Base-by-base conservation (phyloP, 2,329 filamentous ascomycete species). In the Cladosporium velox region DNA sequence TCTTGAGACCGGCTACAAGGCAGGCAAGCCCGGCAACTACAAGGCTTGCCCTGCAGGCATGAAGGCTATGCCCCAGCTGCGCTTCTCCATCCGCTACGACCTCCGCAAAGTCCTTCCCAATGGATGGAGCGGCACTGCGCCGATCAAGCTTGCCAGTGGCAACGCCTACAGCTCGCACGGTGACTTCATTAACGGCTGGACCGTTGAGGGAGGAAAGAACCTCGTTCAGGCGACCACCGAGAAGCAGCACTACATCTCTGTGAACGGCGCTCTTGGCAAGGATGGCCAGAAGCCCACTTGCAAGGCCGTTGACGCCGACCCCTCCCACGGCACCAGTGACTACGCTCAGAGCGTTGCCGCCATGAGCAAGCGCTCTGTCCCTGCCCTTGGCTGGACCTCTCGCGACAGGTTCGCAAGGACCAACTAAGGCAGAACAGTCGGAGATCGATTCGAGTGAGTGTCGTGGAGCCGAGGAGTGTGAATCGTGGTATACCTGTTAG, bases 121-220 rank as follows among this genome's bases (percentile, higher is more conserved):
- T 52, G 81, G 82, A 24, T 84, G 81, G 82, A 75, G 67, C 41
- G 81, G 82, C 51, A 74, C 72, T 0, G 77, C 81, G 0, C 82
- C 82, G 0, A 69, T 83, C 26, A 77, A 82, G 73, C 76, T 83
- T 0, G 76, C 81, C 0, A 81, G 77, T 65, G 79, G 79, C 0
- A 69, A 72, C n/a, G 77, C 78, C 0, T 82, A 75, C 70, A 80
- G 79, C 75, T 75, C 73, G 3, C 81, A 83, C 68, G 81, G 81
- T 3, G 82, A 83, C 69, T 83, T 83, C 61, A 81, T 84, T 72
- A 83, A 83, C 47, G 82, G 68, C 1, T 84, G 82, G 82, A 73
- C 78, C 1, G 70, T 71, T 15, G 79, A 82, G 64, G 77, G 76
- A 0, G 80, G 79, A 0, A 52, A 72, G 65, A 80, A 80, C 65